Evolutionary conservation across 2,329 filamentous ascomycete species (phyloP), one percentile per base, ranked within the genome.

Genomic region (Colletotrichum acutatum): DNA sequence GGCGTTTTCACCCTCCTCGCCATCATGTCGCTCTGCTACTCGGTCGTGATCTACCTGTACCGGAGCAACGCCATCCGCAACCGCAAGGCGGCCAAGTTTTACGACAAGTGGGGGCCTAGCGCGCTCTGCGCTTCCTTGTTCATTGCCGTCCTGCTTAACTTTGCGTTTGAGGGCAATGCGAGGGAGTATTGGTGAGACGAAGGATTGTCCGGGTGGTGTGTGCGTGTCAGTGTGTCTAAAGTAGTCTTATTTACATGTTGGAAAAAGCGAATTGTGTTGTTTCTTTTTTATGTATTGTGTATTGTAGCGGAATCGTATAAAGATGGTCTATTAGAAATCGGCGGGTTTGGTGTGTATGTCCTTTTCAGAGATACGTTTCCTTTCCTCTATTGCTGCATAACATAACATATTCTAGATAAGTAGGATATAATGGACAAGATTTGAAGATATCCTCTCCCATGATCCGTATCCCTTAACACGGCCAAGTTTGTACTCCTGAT

Each of bases 51-150:
- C 66, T 99, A 98, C 81, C 85, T 98, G 26, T 97, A 97, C 90
- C 90, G 97, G 68, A 95, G 97, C 76, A 87, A 90, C 75, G 94
- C 94, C 74, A 98, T 98, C 79, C 90, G 94, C 76, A 92, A 92
- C 77, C 89, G 96, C 65, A 91, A 92, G 75, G 94, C 93, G n/a
- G 95, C 96, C 53, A 93, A 91, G 77, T 99, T 97, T 83, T 97
- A 98, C 81, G 97, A 99, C 82, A 92, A 91, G 77, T 93, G 92
- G 88, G 97, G 97, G 0, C 96, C 97, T 0, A 95, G 89, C 4
- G 84, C 91, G 26, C 87, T 99, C 37, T 97, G 95, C 77, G 78
- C 88, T 9, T 89, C 93, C 3, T 82, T 98, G 66, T 89, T 98
- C 54, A 84, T 88, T 0, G 94, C 95, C 3, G 91, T 98, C 12